Base-by-base conservation (phyloP, 768 basidiomycete species). In the Mycena sanguinolenta region DNA sequence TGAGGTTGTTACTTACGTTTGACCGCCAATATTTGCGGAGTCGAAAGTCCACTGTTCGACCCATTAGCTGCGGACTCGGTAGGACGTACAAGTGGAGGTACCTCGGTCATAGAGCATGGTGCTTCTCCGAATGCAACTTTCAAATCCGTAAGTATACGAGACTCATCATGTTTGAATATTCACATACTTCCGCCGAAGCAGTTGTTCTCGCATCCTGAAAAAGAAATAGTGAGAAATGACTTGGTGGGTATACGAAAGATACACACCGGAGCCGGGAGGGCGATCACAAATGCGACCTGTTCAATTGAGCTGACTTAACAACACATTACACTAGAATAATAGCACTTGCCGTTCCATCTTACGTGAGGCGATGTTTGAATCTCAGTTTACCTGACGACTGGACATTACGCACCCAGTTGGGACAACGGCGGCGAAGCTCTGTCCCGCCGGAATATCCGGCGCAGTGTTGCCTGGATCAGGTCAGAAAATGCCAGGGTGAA, bases 31-130 rank as follows among this genome's bases (percentile, higher is more conserved):
- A 7, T 57, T 44, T 9, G 63, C 5, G 21, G 63, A 19, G 42
- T 65, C 63, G n/a, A 65, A 65, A 13, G 23, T 63, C 62, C 62
- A 63, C 62, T 62, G 61, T 19, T 17, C 27, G 23, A 14, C 12
- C 6, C 21, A n/a, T 21, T 4, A 42, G 39, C 14, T 14, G 16
- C 19, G 14, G 14, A 42, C 6, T 34, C 32, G 10, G 16, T 3
- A 7, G 39, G 14, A 42, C 14, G 14, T 16, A 6, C 7, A 42
- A 42, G 14, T 6, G 19, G 19, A 13, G n/a, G 21, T 44, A 57
- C 52, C 63, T 65, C 66, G 38, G 66, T 67, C 66, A 67, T 67
- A 8, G 66, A 67, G 59, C 66, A 67, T 16, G 66, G 10, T 2
- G 66, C 66, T 21, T 67, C 42, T 3, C 66, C 66, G 27, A 67